A percentile compares a stretch with the other conserved stretches of the same genome.
Conservation (phyloP, 805 yeast species). For the Saccharomycopsis oosterbeekiorum region DNA sequence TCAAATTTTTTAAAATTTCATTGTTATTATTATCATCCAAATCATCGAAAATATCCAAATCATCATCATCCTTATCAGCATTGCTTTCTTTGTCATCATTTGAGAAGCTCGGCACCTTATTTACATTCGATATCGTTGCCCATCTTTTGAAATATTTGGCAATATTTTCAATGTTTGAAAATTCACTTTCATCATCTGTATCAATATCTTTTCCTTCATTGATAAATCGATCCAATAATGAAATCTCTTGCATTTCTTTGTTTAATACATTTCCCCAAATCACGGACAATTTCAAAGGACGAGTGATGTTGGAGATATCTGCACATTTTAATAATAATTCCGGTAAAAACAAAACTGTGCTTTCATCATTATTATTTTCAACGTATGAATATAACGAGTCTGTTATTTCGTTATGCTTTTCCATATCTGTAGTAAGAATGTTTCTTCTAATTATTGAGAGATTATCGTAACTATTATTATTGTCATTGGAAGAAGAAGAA, state of each 20-base stretch:
- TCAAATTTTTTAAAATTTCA: not conserved
- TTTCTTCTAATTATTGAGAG: slow-evolving; percentile 28
- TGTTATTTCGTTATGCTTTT: slow-evolving; percentile 56
- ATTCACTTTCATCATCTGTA: not conserved
- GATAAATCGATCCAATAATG: slow-evolving; percentile 36
- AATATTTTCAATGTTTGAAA: not conserved
- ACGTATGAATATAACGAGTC: slow-evolving; percentile 22
- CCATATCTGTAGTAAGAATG: slow-evolving; percentile 90
- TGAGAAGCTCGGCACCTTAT: not conserved
- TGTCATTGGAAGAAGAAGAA: not conserved
- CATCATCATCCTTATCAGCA: not conserved
- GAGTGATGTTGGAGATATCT: slow-evolving; percentile 86
- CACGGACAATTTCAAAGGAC: slow-evolving; percentile 65
- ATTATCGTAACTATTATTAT: slow-evolving; percentile 17
- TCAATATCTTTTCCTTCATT: slow-evolving; percentile 14
- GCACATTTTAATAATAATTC: slow-evolving; percentile 78
- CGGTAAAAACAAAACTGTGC: slow-evolving; percentile 21
- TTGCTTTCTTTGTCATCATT: not conserved
- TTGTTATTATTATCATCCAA: not conserved
- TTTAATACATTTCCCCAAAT: slow-evolving; percentile 82
- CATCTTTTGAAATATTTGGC: not conserved
- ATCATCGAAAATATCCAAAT: not conserved
- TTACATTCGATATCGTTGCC: not conserved
- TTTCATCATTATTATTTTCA: slow-evolving; percentile 20
- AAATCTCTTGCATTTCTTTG: slow-evolving; percentile 66